Evolutionary conservation across 768 basidiomycete genomes (phyloP), one percentile per base, ranked within the genome.

Genomic region (Auricularia sp.): DNA sequence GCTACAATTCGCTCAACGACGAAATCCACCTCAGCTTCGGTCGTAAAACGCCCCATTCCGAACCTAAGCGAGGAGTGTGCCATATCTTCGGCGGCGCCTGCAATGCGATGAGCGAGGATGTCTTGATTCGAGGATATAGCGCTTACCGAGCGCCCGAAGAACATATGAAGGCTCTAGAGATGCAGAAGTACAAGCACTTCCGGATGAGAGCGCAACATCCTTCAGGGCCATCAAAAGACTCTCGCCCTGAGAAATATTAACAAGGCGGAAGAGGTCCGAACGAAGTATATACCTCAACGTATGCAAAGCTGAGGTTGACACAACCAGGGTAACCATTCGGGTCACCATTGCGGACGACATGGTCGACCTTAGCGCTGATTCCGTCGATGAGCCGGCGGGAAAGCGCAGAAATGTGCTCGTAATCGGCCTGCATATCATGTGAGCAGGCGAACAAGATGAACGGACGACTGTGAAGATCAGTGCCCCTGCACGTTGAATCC

Each of bases 161-260:
- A 99, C 97, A 74, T 99, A 99, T 29, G 95, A 98, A 7, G 97
- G 97, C 75, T 99, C 97, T 64, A 99, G 81, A 7, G 96, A 98
- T 8, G 97, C 97, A 0, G 96, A 98, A 39, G 97, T 99, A 72
- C 97, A 99, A 7, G 97, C 97, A 71, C 94, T 96, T 45, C 97
- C 97, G 6, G 96, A 98, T 5, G 97, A 98, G 56, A 99, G 82
- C 3, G 97, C 97, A 68, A 98, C 90, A 71, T 98, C 93, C 93
- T 99, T 99, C 69, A 99, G 76, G 11, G 96, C 95, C 97, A 99
- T 99, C 66, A 99, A 76, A 68, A 99, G 82, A 74, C 91, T 94
- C 77, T 98, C 96, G 29, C 96, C 96, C 75, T 67, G 37, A 3
- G 34, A 58, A 24, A 44, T 37, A 18, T 36, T 33, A 33, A 54